Conservation (phyloP, 768 basidiomycete genomes). For the Naganishia kalamii region DNA sequence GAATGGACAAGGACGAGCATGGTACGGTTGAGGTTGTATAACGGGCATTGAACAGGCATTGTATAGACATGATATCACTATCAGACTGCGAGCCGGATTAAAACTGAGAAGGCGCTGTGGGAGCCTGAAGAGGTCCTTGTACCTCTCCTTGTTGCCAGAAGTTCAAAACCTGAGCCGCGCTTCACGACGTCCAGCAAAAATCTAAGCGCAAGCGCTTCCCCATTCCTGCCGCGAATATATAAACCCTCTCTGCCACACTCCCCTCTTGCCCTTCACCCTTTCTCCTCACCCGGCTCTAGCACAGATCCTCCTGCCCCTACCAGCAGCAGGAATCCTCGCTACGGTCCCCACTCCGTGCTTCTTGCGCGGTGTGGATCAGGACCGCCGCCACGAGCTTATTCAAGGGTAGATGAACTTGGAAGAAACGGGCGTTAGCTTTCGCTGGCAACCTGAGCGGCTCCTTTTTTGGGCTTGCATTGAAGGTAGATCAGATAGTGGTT, state of each 20-base stretch:
- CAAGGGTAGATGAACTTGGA: conserved; percentile 1
- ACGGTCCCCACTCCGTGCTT: background rate
- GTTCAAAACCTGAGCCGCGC: too few species aligned
- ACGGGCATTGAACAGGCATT: background rate
- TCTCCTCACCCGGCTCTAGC: conserved; percentile 14
- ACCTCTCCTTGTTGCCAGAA: too few species aligned
- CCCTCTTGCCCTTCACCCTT: background rate
- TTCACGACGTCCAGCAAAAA: too few species aligned
- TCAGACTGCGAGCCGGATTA: too few species aligned
- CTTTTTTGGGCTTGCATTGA: background rate
- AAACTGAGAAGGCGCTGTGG: too few species aligned
- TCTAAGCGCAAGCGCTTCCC: too few species aligned
- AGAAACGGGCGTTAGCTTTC: conserved; percentile 16
- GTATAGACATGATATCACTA: background rate
- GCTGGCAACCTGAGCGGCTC: conserved; percentile 14
- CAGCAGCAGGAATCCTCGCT: background rate
- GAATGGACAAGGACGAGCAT: background rate
- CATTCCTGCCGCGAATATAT: too few species aligned
- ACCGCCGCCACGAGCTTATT: background rate
- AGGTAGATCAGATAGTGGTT: conserved; percentile 16
- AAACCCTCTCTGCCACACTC: too few species aligned
- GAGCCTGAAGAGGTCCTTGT: too few species aligned
- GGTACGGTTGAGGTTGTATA: background rate
- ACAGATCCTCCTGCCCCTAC: background rate
- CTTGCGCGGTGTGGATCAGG: background rate